These are phyloP conservation scores for Tetracladium maxilliforme DNA, from an alignment of 2,329 filamentous ascomycete species.

Conservation along the genomic window DNA sequence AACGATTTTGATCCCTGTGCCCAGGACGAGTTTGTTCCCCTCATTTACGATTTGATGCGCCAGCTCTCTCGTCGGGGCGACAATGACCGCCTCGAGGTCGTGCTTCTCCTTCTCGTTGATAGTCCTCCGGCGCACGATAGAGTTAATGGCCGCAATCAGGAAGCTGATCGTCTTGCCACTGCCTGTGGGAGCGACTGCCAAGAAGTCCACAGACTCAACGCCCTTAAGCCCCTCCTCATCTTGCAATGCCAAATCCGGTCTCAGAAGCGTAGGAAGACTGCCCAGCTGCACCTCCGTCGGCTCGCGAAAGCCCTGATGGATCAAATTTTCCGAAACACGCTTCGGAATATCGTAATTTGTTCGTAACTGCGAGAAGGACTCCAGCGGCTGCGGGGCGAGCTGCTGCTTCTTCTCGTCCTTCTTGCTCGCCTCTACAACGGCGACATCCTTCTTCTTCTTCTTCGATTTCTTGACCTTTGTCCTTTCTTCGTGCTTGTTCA, in stretches of 20 bases:
- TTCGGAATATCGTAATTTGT: slow-evolving; percentile 58
- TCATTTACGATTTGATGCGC: slow-evolving; percentile 73
- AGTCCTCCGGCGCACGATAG: slow-evolving; percentile 43
- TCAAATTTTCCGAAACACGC: slow-evolving; percentile 63
- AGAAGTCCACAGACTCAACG: slow-evolving; percentile 45
- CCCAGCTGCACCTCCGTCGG: slow-evolving; percentile 93
- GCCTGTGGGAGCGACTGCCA: slow-evolving; percentile 85
- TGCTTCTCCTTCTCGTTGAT: slow-evolving; percentile 22
- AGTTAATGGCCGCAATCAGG: slow-evolving; percentile 72
- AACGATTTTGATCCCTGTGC: slow-evolving; percentile 66
- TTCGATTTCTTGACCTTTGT: slow-evolving; percentile 38
- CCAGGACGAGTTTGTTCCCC: slow-evolving; percentile 63
- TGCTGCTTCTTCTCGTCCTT: slow-evolving; percentile 40
- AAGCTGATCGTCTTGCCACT: slow-evolving; percentile 96
- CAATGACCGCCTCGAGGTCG: slow-evolving; percentile 49
- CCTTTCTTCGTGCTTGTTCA: slow-evolving; percentile 31
- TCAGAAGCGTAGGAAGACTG: slow-evolving; percentile 64
- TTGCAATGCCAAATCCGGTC: slow-evolving; percentile 33
- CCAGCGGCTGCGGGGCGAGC: slow-evolving; percentile 67
- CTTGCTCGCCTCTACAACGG: slow-evolving; percentile 23
- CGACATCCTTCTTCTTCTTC: slow-evolving; percentile 32
- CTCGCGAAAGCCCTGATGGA: slow-evolving; percentile 68
- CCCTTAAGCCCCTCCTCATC: slow-evolving; percentile 16
- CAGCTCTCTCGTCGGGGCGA: slow-evolving; percentile 68
- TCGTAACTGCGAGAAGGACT: slow-evolving; percentile 60